Evolutionary conservation across 2,329 filamentous ascomycete genomes (phyloP).

Genomic region (Claviceps arundinis): DNA sequence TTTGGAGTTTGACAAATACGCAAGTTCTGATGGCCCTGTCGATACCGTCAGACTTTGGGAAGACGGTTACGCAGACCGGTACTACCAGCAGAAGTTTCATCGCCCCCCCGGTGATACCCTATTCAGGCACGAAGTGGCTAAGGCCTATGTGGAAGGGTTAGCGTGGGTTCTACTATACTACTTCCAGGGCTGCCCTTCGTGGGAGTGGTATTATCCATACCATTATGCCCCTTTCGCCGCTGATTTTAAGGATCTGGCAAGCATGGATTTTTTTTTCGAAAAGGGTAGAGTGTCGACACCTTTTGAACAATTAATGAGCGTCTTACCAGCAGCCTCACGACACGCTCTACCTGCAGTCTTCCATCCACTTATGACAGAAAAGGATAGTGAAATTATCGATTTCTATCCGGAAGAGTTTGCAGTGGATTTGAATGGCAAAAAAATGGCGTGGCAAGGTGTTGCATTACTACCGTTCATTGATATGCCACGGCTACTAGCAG

Average conservation of each 20-base stretch:
- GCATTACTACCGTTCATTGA: slow-evolving; percentile 93
- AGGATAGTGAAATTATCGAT: slow-evolving; percentile 85
- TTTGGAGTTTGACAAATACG: background rate
- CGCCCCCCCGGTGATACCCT: slow-evolving; percentile 67
- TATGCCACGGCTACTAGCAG: slow-evolving; percentile 68
- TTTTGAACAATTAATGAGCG: slow-evolving; percentile 97
- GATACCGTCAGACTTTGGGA: slow-evolving; percentile 92
- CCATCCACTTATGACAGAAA: slow-evolving; percentile 77
- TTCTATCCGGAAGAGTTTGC: slow-evolving; percentile 95
- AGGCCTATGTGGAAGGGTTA: slow-evolving; percentile 86
- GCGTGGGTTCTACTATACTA: slow-evolving; percentile 96
- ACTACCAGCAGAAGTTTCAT: slow-evolving; percentile 94
- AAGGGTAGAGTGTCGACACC: slow-evolving; percentile 78
- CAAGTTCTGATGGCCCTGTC: slow-evolving; percentile 40
- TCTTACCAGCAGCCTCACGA: slow-evolving; percentile 83
- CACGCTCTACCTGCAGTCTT: slow-evolving; percentile 83
- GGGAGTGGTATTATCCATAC: slow-evolving; percentile 99
- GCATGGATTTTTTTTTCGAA: slow-evolving; percentile 69
- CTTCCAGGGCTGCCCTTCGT: slow-evolving; percentile 94
- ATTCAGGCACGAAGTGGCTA: slow-evolving; percentile 80
- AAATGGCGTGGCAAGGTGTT: slow-evolving; percentile 96
- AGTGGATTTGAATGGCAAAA: slow-evolving; percentile 92
- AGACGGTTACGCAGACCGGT: slow-evolving; percentile 84
- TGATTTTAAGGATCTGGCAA: slow-evolving; percentile 74
- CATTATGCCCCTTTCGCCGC: slow-evolving; percentile 96